Evolutionary conservation across 2,329 filamentous ascomycete species (phyloP).

Genomic region (Hysterium pulicare): DNA sequence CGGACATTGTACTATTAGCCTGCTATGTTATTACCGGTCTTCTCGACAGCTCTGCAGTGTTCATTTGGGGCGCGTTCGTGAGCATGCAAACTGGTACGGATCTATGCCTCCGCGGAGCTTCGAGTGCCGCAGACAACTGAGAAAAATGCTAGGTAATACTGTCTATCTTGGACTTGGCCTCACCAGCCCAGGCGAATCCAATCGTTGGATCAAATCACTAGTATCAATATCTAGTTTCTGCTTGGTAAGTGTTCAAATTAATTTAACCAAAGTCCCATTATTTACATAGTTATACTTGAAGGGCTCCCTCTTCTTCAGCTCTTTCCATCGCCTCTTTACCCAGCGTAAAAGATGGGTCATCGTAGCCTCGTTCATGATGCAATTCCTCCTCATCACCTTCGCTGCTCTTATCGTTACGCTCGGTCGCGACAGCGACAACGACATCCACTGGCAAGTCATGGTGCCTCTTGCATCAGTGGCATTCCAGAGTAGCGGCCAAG

Average conservation of each 20-base stretch:
- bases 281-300: no score
- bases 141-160: slow-evolving; percentile 57
- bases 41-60: slow-evolving; percentile 71
- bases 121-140: no score
- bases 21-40: slow-evolving; percentile 77
- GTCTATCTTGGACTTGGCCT: slow-evolving; percentile 75
- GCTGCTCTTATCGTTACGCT: slow-evolving; percentile 44
- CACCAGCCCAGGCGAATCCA: slow-evolving; percentile 50
- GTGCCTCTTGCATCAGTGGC: slow-evolving; percentile 67
- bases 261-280: no score
- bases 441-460: slow-evolving; percentile 51
- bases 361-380: slow-evolving; percentile 42
- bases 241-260: no score
- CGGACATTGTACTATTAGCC: slow-evolving; percentile 65
- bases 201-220: slow-evolving; percentile 69
- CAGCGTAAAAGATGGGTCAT: slow-evolving; percentile 65
- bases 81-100: slow-evolving; percentile 78
- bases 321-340: slow-evolving; percentile 63
- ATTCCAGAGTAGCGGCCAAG: slow-evolving; percentile 76
- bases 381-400: slow-evolving; percentile 40
- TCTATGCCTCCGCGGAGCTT: no score
- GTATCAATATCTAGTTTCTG: slow-evolving; percentile 69
- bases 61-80: slow-evolving; percentile 76
- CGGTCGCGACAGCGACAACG: slow-evolving; percentile 34
- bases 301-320: slow-evolving; percentile 68